A percentile compares a stretch with the other conserved stretches of the same genome.
These are phyloP conservation scores for Aegle marmelos DNA, from an alignment of 345 rosid genomes.

Conservation along the genomic window DNA sequence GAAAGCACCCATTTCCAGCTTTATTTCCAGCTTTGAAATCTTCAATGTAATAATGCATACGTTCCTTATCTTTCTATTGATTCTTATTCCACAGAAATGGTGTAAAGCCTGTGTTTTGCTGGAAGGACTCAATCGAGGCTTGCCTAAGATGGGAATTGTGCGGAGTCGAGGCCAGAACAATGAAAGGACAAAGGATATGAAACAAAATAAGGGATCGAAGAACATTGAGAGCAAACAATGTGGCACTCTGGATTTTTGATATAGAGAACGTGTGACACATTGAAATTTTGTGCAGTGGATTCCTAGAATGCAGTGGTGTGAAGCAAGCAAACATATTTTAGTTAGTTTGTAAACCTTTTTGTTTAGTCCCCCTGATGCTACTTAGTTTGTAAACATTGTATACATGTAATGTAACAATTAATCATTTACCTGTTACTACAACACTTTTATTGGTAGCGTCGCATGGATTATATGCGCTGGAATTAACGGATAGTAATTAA, in stretches of 20 bases:
- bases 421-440: neutral
- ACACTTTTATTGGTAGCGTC: neutral
- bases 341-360: too few species aligned
- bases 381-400: too few species aligned
- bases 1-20: neutral
- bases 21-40: neutral
- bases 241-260: conserved; percentile 72
- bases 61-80: neutral
- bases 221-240: conserved; percentile 73
- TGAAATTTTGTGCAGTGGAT: neutral
- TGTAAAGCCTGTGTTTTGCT: conserved; percentile 93
- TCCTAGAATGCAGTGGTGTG: neutral
- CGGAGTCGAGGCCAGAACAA: conserved; percentile 43
- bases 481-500: neutral
- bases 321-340: neutral
- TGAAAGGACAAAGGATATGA: conserved; percentile 36
- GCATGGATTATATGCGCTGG: neutral
- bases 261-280: neutral
- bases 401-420: neutral
- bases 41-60: neutral
- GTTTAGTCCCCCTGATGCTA: too few species aligned
- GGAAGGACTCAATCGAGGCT: conserved; percentile 83
- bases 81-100: conserved; percentile 57
- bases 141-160: conserved; percentile 87
- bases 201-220: conserved; percentile 25